These are phyloP conservation scores for Fennellomyces sp. DNA, from an alignment of 371 early-diverging fungal genomes.

Conservation along the genomic window DNA sequence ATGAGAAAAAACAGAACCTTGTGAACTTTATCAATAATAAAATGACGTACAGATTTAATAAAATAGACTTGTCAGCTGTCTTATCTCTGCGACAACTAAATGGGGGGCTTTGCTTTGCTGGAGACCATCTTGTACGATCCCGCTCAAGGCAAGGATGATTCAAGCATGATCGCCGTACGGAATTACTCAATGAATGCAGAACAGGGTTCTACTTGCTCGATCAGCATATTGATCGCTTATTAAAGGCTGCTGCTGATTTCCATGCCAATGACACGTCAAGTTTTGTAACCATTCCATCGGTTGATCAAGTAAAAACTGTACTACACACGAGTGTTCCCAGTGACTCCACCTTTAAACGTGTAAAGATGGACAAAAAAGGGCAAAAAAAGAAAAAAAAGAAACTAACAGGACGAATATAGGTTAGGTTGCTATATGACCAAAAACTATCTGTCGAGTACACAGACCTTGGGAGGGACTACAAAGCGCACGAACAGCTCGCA, in stretches of 20 bases:
- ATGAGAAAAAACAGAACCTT: no score
- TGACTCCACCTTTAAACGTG: not conserved
- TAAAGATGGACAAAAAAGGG: not conserved
- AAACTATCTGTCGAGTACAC: constrained; percentile 45
- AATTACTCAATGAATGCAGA: not conserved
- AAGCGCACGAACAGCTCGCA: constrained; percentile 14
- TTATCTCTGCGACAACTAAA: not conserved
- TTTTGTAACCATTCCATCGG: constrained; percentile 30
- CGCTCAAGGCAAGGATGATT: constrained; percentile 30
- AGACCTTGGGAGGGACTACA: constrained; percentile 23
- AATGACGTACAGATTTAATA: no score
- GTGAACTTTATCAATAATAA: no score
- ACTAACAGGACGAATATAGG: constrained; percentile 24
- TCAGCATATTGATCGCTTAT: constrained; percentile 25
- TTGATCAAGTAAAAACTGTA: constrained; percentile 26
- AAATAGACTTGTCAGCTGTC: not conserved
- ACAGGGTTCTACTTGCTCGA: constrained; percentile 37
- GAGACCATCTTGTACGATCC: constrained; percentile 62
- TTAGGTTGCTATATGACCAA: constrained; percentile 48
- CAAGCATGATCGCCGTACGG: no score
- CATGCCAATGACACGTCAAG: constrained; percentile 4
- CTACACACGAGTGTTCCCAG: constrained; percentile 30
- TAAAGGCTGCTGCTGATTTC: constrained; percentile 23
- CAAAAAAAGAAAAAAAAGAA: not conserved
- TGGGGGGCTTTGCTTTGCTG: constrained; percentile 48